These are phyloP conservation scores for Neurospora crassa DNA, from an alignment of 2,329 filamentous ascomycete species.

Conservation along the genomic window DNA sequence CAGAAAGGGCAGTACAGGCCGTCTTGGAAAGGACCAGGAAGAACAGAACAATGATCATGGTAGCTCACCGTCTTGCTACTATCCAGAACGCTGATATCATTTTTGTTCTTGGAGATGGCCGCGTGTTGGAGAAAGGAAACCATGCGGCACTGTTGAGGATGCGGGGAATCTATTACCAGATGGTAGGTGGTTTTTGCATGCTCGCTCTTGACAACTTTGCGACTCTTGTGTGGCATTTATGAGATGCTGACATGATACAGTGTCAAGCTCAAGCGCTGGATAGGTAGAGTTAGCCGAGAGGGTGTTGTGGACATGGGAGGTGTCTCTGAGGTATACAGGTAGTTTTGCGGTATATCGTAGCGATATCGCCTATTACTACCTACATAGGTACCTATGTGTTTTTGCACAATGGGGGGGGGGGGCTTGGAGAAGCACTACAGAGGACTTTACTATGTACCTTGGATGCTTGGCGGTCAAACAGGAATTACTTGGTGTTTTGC, in stretches of 20 bases:
- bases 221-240: not conserved
- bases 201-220: not conserved
- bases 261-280: conserved; percentile 50
- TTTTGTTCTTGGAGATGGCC: conserved; percentile 62
- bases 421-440: too few species aligned
- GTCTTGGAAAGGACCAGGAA: conserved; percentile 56
- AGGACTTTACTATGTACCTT: too few species aligned
- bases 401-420: too few species aligned
- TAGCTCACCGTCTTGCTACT: conserved; percentile 70
- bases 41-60: conserved; percentile 59
- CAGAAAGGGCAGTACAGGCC: conserved; percentile 47
- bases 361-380: too few species aligned
- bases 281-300: conserved; percentile 22
- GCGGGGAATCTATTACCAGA: conserved; percentile 45
- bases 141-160: conserved; percentile 40
- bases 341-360: too few species aligned
- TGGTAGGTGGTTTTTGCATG: conserved; percentile 32
- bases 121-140: conserved; percentile 45
- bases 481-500: too few species aligned
- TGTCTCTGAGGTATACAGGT: too few species aligned
- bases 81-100: conserved; percentile 71
- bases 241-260: conserved; percentile 21
- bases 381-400: too few species aligned
- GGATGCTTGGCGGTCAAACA: too few species aligned
- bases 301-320: not conserved